Percentiles rank a stretch among this genome's conserved stretches.
Evolutionary conservation across 352 stramenopile genomes (phyloP).

Genomic region (Globisporangium yorkense): DNA sequence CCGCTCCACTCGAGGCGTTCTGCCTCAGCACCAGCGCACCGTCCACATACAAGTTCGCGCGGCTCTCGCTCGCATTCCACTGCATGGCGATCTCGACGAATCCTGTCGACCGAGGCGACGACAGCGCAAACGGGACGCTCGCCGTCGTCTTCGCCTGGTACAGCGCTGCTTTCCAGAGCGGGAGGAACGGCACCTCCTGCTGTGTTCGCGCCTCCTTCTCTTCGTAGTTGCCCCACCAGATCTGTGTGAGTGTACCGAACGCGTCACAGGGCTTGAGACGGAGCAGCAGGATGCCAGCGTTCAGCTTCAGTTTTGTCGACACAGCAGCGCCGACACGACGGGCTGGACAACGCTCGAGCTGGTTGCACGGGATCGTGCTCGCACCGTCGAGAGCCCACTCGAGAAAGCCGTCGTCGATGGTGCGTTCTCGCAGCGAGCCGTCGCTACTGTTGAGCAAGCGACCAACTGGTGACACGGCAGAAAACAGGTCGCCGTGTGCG

Average conservation of each 20-base stretch:
- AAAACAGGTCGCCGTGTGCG: slow-evolving; percentile 50
- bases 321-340: slow-evolving; percentile 52
- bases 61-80: slow-evolving; percentile 46
- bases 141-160: slow-evolving; percentile 45
- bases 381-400: slow-evolving; percentile 53
- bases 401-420: slow-evolving; percentile 28
- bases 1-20: slow-evolving; percentile 2
- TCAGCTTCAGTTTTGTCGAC: slow-evolving; percentile 28
- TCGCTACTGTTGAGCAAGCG: slow-evolving; percentile 14
- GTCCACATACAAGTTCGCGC: slow-evolving; percentile 60
- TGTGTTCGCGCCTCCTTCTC: slow-evolving; percentile 13
- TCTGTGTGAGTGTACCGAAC: slow-evolving; percentile 55
- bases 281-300: slow-evolving; percentile 47
- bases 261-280: slow-evolving; percentile 38
- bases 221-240: slow-evolving; percentile 56
- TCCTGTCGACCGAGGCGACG: slow-evolving; percentile 10
- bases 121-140: slow-evolving; percentile 21
- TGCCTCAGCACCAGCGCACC: slow-evolving; percentile 43
- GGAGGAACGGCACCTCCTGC: slow-evolving; percentile 35
- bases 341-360: slow-evolving; percentile 23
- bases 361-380: slow-evolving; percentile 36
- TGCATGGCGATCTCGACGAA: slow-evolving; percentile 59
- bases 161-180: slow-evolving; percentile 54
- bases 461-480: slow-evolving; percentile 28
- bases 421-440: slow-evolving; percentile 21